Evolutionary conservation across 225 moss, liverwort and hornwort genomes (phyloP).

Genomic region (Physcomitrellopsis africana): DNA sequence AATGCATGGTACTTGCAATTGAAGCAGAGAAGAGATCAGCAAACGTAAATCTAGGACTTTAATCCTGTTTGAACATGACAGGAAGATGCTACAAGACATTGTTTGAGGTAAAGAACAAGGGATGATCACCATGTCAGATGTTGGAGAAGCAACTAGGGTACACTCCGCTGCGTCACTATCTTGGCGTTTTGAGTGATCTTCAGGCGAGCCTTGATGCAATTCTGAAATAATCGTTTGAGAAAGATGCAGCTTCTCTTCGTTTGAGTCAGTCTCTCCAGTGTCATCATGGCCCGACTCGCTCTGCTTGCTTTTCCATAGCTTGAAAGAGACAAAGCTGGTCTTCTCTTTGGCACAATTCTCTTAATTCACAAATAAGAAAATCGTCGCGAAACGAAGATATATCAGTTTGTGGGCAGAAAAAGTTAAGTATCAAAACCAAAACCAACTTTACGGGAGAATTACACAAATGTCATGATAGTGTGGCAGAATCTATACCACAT

Average conservation of each 20-base stretch:
- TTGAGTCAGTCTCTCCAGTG: constrained; percentile 21
- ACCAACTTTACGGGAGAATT: not conserved
- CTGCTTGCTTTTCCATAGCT: constrained; percentile 58
- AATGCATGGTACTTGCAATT: not conserved
- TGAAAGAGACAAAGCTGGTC: constrained; percentile 58
- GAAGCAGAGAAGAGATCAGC: not conserved
- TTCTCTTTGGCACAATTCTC: constrained; percentile 44
- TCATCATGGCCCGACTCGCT: constrained; percentile 32
- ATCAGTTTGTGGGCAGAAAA: not conserved
- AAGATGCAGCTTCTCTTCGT: constrained; percentile 19
- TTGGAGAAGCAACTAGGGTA: constrained; percentile 23
- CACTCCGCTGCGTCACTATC: constrained; percentile 20
- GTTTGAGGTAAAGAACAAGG: not conserved
- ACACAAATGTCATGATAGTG: not conserved
- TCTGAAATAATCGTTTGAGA: constrained; percentile 8
- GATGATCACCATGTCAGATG: constrained; percentile 36
- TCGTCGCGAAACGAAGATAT: constrained; percentile 8
- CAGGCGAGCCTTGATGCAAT: constrained; percentile 8
- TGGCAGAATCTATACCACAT: not conserved
- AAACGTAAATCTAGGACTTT: not conserved
- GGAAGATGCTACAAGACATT: not conserved
- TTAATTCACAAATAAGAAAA: constrained; percentile 6
- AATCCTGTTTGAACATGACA: not conserved
- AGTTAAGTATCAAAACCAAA: not conserved
- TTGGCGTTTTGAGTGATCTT: constrained; percentile 18